A percentile compares a stretch with the other conserved stretches of the same genome.
phyloP scores from a whole-genome alignment of 2,329 filamentous ascomycete species.

The Magnaporthiopsis poae region DNA sequence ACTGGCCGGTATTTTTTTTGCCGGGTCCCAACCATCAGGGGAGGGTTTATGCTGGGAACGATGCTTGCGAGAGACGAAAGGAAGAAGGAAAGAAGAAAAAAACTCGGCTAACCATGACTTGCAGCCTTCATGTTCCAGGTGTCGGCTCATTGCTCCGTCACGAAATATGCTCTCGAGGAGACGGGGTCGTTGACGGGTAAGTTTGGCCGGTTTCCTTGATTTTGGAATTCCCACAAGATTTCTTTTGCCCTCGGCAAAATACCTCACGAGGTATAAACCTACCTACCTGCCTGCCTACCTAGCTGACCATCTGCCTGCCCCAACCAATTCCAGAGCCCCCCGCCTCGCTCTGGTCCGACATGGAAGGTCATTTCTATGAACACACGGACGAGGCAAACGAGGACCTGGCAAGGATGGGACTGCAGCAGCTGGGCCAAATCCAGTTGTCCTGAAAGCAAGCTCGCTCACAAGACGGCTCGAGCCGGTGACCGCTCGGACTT shows the following conservation, averaged over 20 bases:
- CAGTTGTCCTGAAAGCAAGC: neutral
- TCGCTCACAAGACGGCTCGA: neutral
- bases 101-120: neutral
- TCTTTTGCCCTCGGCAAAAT: neutral
- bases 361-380: slow-evolving; percentile 8
- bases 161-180: slow-evolving; percentile 3
- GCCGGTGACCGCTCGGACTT: too few relatives aligned
- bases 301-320: neutral
- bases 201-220: too few relatives aligned
- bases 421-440: neutral
- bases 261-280: neutral
- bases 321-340: neutral
- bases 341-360: slow-evolving; percentile 5
- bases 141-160: slow-evolving; percentile 8
- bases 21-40: neutral
- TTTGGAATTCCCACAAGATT: too few relatives aligned
- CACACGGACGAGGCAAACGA: slow-evolving; percentile 9
- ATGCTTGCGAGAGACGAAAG: neutral
- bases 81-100: too few relatives aligned
- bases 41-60: neutral
- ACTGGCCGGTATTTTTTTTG: neutral
- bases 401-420: slow-evolving; percentile 21
- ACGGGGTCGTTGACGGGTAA: neutral
- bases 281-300: too few relatives aligned
- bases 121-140: slow-evolving; percentile 14